Evolutionary conservation across 139 green algal genomes (phyloP), one percentile per base, ranked within the genome.

Genomic region (Tetraselmis striata): DNA sequence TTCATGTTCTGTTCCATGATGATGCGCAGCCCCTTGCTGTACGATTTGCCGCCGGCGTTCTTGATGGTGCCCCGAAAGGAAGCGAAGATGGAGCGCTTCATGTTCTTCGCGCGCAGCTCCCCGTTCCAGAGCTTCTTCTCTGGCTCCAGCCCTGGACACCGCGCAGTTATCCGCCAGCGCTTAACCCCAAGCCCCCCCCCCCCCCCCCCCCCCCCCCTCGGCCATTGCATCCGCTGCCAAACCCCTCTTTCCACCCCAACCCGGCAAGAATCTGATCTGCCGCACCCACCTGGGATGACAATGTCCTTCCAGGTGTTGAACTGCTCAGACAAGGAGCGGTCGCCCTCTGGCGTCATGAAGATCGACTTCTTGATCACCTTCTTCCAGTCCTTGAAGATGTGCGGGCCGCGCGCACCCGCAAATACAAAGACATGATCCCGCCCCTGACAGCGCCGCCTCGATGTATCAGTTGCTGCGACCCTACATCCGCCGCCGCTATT

Each of bases 31-130:
- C 84, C 84, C 29, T 67, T 77, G 30, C 31, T 81, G 76, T 88
- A 88, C 11, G 84, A 80, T 28, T 59, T 82, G 27, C 84, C 84
- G 28, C 77, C 84, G 18, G 75, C 29, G 78, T 88, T 80, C 83
- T 86, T 32, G 81, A 88, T 88, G 27, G 84, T 88, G 25, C 84
- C 84, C 1, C 83, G 82, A 75, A 88, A 88, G 59, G 80, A 86
- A 2, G 84, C 84, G 32, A 88, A 75, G 1, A 81, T 76, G 28
- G 32, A 32, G 31, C 77, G 31, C 1, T 31, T 28, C 31, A 31
- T n/a, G 75, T 81, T 30, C 23, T 77, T 32, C 75, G 28, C 58
- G 30, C 77, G 76, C 29, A 79, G 30, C 75, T 75, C 58, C 11
- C 78, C 78, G 23, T 18, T 76, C 78, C 30, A 75, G 23, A 82